These are phyloP conservation scores for Colletotrichum sidae DNA, from an alignment of 2,329 filamentous ascomycete species.

Conservation along the genomic window DNA sequence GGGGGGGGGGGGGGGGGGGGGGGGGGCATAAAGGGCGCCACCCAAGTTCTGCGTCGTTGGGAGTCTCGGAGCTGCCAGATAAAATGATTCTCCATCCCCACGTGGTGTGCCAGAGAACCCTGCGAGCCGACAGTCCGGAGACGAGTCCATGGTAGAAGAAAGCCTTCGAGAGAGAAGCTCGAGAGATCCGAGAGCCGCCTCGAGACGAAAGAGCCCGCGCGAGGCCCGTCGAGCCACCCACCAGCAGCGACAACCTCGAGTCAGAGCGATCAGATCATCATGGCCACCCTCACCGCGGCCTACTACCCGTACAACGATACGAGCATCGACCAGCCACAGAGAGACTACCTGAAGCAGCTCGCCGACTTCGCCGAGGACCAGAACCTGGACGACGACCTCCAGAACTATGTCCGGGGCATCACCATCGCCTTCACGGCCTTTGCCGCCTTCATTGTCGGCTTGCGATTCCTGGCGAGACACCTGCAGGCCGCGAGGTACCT, in stretches of 20 bases:
- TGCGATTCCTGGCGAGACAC: slow-evolving; percentile 29
- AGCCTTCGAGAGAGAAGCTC: too few species aligned
- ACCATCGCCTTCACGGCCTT: slow-evolving; percentile 33
- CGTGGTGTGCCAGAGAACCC: slow-evolving; percentile 4
- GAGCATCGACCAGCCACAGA: slow-evolving; percentile 22
- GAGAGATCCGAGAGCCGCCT: background rate
- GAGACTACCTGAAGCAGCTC: slow-evolving; percentile 31
- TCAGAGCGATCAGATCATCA: too few species aligned
- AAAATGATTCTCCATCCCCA: slow-evolving; percentile 27
- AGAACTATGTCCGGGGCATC: slow-evolving; percentile 24
- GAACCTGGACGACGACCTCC: slow-evolving; percentile 26
- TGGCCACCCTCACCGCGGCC: slow-evolving; percentile 21
- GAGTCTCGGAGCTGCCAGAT: slow-evolving; percentile 2
- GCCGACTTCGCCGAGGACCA: slow-evolving; percentile 27
- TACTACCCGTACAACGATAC: slow-evolving; percentile 31
- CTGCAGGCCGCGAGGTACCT: slow-evolving; percentile 29
- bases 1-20: too few species aligned
- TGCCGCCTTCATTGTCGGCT: slow-evolving; percentile 25
- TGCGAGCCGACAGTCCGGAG: slow-evolving; percentile 14
- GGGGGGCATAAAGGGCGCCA: background rate
- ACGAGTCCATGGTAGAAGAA: background rate
- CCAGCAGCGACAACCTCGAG: background rate
- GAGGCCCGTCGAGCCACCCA: slow-evolving; percentile 12
- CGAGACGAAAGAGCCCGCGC: slow-evolving; percentile 20
- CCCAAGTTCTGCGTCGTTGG: background rate